phyloP scores from a whole-genome alignment of 2,329 filamentous ascomycete species.

The Pseudogymnoascus sp. region DNA sequence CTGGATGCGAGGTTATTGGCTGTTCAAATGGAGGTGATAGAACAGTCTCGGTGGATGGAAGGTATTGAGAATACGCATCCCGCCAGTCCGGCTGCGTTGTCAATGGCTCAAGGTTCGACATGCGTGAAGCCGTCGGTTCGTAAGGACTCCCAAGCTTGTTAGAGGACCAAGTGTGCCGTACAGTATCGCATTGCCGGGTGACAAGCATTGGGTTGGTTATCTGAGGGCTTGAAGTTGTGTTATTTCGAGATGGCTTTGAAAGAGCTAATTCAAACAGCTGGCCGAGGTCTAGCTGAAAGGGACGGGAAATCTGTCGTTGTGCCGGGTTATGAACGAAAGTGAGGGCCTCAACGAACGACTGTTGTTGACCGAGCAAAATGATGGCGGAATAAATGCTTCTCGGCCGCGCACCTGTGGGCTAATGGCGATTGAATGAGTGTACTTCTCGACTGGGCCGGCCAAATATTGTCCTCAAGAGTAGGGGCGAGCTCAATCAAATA shows the following conservation, averaged over 20 bases:
- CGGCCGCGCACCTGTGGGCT: not conserved
- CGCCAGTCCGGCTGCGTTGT: slow-evolving; percentile 30
- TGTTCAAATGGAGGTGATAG: slow-evolving; percentile 23
- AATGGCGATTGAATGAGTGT: not conserved
- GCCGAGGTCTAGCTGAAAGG: slow-evolving; percentile 4
- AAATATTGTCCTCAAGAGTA: not conserved
- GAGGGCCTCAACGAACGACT: slow-evolving; percentile 4
- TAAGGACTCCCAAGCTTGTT: slow-evolving; percentile 29
- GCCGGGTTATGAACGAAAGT: slow-evolving; percentile 9
- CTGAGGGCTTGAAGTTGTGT: slow-evolving; percentile 1
- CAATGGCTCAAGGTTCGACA: slow-evolving; percentile 30
- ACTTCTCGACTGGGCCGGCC: not conserved
- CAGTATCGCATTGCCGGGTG: slow-evolving; percentile 30
- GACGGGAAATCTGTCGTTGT: slow-evolving; percentile 1
- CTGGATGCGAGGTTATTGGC: slow-evolving; percentile 17
- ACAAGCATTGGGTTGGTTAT: slow-evolving; percentile 26
- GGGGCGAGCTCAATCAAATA: not conserved
- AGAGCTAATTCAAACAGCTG: slow-evolving; percentile 5
- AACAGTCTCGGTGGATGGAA: slow-evolving; percentile 23
- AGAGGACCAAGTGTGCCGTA: slow-evolving; percentile 31
- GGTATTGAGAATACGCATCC: slow-evolving; percentile 28
- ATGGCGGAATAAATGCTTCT: not conserved
- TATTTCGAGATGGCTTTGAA: not conserved
- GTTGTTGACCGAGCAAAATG: slow-evolving; percentile 8
- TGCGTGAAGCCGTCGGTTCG: slow-evolving; percentile 28